Evolutionary conservation across 805 yeast species (phyloP).

Genomic region (Wickerhamomyces canadensis): DNA sequence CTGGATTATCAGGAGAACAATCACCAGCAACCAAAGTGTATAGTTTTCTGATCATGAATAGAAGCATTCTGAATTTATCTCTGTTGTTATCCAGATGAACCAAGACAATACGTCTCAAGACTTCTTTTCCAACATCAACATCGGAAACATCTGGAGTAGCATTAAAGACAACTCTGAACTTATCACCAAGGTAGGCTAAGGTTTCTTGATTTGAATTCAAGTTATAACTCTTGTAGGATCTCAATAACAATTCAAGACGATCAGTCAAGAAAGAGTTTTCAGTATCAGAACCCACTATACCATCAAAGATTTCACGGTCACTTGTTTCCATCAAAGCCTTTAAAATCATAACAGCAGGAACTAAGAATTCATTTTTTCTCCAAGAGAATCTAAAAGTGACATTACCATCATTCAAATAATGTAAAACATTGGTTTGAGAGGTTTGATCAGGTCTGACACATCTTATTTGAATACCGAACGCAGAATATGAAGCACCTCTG

Average conservation of each 20-base stretch:
- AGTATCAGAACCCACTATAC: slow-evolving; percentile 85
- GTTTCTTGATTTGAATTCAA: slow-evolving; percentile 80
- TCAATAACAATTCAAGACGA: slow-evolving; percentile 88
- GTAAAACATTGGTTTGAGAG: slow-evolving; percentile 95
- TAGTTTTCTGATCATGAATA: slow-evolving; percentile 93
- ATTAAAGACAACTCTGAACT: slow-evolving; percentile 88
- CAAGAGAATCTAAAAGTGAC: slow-evolving; percentile 95
- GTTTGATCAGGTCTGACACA: slow-evolving; percentile 95
- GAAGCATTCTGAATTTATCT: slow-evolving; percentile 81
- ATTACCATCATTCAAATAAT: slow-evolving; percentile 91
- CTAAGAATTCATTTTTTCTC: slow-evolving; percentile 92
- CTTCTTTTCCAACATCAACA: slow-evolving; percentile 84
- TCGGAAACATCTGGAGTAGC: slow-evolving; percentile 87
- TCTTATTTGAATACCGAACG: slow-evolving; percentile 90
- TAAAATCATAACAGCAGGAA: slow-evolving; percentile 88
- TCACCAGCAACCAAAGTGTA: slow-evolving; percentile 95
- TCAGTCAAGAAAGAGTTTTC: slow-evolving; percentile 92
- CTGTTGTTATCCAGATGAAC: slow-evolving; percentile 73
- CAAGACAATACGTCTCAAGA: slow-evolving; percentile 75
- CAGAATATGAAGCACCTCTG: slow-evolving; percentile 87
- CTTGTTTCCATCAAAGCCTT: slow-evolving; percentile 87
- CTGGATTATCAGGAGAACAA: slow-evolving; percentile 96
- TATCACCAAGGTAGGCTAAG: slow-evolving; percentile 91
- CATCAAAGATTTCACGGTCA: slow-evolving; percentile 94
- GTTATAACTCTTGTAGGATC: slow-evolving; percentile 80